Base-by-base conservation (phyloP, 768 basidiomycete species). In the Cystobasidium onofrii region DNA sequence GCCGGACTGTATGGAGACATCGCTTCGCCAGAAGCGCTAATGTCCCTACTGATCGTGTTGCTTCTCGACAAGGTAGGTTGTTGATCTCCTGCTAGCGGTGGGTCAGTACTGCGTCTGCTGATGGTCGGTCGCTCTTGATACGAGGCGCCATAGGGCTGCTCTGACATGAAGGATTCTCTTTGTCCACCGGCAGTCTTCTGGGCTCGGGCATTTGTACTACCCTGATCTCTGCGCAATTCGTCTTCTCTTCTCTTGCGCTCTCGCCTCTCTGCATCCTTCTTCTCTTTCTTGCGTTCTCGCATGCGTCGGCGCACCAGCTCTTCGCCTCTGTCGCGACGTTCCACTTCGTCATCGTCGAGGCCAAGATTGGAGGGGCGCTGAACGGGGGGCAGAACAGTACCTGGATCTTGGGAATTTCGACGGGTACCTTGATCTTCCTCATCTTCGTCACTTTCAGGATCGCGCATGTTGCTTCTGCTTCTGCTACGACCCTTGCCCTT, bases 221-320 rank as follows among this genome's bases (percentile, higher is more conserved):
- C 74, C 23, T 73, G 71, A 27, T 76, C 76, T 4, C 34, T 75
- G 1, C 66, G 43, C 20, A 73, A 43, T 52, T 76, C 75, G 17
- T 31, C 29, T 20, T 71, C 64, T 34, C 64, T 62, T 34, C 57
- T 20, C 65, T 46, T 77, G 74, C 61, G 73, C 75, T 43, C 70
- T 71, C 62, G 75, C 77, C 75, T 75, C 73, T 76, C 75, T 71
- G 73, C 75, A 73, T 78, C 77, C 74, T 80, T 78, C 64, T 75
- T 74, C 75, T 77, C 75, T 71, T 77, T 74, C 71, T 44, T 79
- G 73, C 83, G 62, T 67, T 83, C 83, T 50, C 77, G 78, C 77
- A 81, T 80, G 34, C 83, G 74, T 55, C 79, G 75, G 63, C 80
- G 75, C 62, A 84, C 81, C n/a, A 84, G 81, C 70, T 81, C 80